Evolutionary conservation across 805 yeast species (phyloP).

Genomic region (Ogataea populi-albae): DNA sequence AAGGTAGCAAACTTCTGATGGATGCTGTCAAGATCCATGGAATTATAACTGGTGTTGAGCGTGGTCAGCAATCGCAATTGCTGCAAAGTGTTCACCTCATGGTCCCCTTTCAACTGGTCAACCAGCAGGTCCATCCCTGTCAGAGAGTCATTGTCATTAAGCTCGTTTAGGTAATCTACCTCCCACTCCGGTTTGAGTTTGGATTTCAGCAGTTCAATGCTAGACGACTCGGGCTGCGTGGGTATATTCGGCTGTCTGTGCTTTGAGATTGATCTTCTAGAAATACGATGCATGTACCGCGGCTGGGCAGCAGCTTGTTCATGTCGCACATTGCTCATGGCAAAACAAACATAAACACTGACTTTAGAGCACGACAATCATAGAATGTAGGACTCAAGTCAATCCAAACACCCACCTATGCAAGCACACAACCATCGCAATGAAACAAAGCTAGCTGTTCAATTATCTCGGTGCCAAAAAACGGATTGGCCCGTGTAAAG

Average conservation of each 20-base stretch:
- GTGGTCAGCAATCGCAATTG: slow-evolving; percentile 23
- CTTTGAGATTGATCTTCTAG: slow-evolving; percentile 31
- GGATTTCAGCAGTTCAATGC: slow-evolving; percentile 13
- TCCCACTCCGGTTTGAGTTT: slow-evolving; percentile 31
- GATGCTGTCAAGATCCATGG: slow-evolving; percentile 14
- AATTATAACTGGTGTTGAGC: slow-evolving; percentile 12
- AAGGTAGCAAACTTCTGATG: slow-evolving; percentile 25
- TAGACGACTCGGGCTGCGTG: slow-evolving; percentile 7
- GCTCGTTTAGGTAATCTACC: slow-evolving; percentile 23
- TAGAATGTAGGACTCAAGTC: no score
- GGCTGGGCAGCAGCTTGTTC: slow-evolving; percentile 11
- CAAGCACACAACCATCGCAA: no score
- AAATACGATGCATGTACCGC: slow-evolving; percentile 21
- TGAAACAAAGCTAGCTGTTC: no score
- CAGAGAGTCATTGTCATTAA: slow-evolving; percentile 14
- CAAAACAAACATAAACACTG: no score
- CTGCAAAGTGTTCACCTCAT: slow-evolving; percentile 18
- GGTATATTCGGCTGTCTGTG: slow-evolving; percentile 19
- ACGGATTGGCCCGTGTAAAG: no score
- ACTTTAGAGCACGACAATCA: no score
- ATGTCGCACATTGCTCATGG: no score
- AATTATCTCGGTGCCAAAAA: no score
- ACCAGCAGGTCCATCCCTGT: slow-evolving; percentile 15
- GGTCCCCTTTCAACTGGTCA: slow-evolving; percentile 6
- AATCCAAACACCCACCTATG: no score